A percentile compares a stretch with the other conserved stretches of the same genome.
Evolutionary conservation across 2,329 filamentous ascomycete genomes (phyloP).

Genomic region (Verticillium tricorpus): DNA sequence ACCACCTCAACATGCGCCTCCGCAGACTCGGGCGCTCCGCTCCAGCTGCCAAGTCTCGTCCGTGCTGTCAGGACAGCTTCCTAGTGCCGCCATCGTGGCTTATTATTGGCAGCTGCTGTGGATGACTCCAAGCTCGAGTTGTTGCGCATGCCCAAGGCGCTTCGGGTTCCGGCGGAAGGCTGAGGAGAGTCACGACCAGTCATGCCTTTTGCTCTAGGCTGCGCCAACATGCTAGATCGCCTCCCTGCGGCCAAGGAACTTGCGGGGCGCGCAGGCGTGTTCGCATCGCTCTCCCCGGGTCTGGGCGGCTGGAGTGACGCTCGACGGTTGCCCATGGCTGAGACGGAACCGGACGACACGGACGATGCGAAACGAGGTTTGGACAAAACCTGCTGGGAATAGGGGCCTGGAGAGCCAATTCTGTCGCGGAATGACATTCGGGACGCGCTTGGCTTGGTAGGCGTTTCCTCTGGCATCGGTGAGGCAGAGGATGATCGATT

Average conservation of each 20-base stretch:
- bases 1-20: not conserved
- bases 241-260: constrained; percentile 51
- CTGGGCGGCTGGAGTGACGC: constrained; percentile 48
- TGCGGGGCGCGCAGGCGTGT: constrained; percentile 38
- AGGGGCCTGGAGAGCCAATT: constrained; percentile 43
- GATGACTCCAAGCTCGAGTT: constrained; percentile 23
- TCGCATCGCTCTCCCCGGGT: constrained; percentile 20
- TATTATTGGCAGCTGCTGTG: constrained; percentile 28
- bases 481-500: constrained; percentile 43
- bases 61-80: constrained; percentile 1
- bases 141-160: constrained; percentile 31
- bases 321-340: constrained; percentile 40
- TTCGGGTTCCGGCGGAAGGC: constrained; percentile 39
- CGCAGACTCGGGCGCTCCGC: not conserved
- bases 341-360: constrained; percentile 33
- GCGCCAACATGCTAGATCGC: constrained; percentile 51
- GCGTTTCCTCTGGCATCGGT: constrained; percentile 39
- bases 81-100: constrained; percentile 46
- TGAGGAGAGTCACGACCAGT: constrained; percentile 46
- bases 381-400: constrained; percentile 38
- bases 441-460: constrained; percentile 36
- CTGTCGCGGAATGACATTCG: constrained; percentile 52
- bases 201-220: constrained; percentile 30
- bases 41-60: not conserved
- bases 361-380: constrained; percentile 37